Evolutionary conservation across 441 rosid species (phyloP), one percentile per base, ranked within the genome.

Genomic region (Populus trichocarpa): DNA sequence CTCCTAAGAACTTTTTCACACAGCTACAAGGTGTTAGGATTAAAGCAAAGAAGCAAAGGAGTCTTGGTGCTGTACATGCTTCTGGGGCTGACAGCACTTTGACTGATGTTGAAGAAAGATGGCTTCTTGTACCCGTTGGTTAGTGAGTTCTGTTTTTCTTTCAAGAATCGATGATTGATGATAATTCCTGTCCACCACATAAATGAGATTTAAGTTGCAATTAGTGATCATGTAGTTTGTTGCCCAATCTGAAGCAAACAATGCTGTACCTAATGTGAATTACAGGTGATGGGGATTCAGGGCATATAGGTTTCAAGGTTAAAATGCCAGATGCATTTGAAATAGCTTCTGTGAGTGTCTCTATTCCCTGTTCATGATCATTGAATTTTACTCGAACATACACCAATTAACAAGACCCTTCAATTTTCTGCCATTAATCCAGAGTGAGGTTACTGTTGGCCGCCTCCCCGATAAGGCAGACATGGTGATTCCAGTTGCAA

Each of bases 251-350:
- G n/a, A n/a, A n/a, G n/a, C n/a, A n/a, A n/a, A n/a, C n/a, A n/a
- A n/a, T n/a, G n/a, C n/a, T n/a, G n/a, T n/a, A n/a, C n/a, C n/a
- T n/a, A n/a, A n/a, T n/a, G n/a, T n/a, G n/a, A n/a, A n/a, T n/a
- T n/a, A n/a, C n/a, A n/a, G 99, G 99, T n/a, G 98, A 93, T 85
- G 97, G 98, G 80, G 99, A 93, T 83, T 70, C 89, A 67, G 88
- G 88, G 75, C 95, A 93, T 86, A 86, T 92, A 75, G 98, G 99
- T n/a, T 91, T 38, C 76, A 84, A 90, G 81, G 96, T 88, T 23
- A 76, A 88, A 71, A 85, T 87, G 96, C 96, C 98, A 1, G 88
- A 79, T 73, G 91, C 92, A 16, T 89, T 93, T 70, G 97, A 91
- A 87, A 91, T 95, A 80, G 78, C 83, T 68, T 90, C 94, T 3